Percentiles rank a stretch among this genome's conserved stretches.
Conservation (phyloP, 108 stramenopile species). For the Seminavis robusta region DNA sequence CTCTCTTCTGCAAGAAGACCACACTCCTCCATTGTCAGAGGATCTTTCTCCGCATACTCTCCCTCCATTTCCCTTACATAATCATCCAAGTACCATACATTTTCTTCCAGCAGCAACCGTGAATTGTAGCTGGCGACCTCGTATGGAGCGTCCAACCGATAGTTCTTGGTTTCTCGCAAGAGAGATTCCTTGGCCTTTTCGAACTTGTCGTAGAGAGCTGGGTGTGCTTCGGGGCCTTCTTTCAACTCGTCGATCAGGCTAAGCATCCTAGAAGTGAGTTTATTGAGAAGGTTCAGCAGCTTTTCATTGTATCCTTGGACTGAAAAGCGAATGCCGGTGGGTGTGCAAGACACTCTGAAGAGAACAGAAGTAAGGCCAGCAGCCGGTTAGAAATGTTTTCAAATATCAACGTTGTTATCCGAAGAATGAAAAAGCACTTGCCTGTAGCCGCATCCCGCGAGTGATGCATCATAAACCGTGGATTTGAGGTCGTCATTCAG, state of each 20-base stretch:
- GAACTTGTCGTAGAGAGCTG: conserved; percentile 53
- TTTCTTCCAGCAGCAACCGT: conserved; percentile 67
- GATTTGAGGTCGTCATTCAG: conserved; percentile 84
- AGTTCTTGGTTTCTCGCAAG: conserved; percentile 84
- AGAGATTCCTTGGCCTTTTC: conserved; percentile 65
- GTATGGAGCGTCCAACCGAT: conserved; percentile 73
- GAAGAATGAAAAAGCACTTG: conserved; percentile 8
- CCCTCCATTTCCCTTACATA: conserved; percentile 84
- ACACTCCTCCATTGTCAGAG: conserved; percentile 83
- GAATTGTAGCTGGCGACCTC: conserved; percentile 84
- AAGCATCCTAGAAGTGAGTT: conserved; percentile 64
- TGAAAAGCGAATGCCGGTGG: conserved; percentile 62
- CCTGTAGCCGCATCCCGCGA: conserved; percentile 80
- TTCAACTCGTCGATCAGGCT: conserved; percentile 83
- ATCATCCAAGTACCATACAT: conserved; percentile 77
- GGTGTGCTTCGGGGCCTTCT: conserved; percentile 59
- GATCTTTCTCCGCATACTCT: conserved; percentile 52
- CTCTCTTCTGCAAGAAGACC: conserved; percentile 63
- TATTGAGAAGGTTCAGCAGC: conserved; percentile 72
- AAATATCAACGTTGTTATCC: too few relatives aligned
- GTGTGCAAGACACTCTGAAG: conserved; percentile 44
- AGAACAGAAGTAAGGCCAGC: not conserved
- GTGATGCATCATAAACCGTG: conserved; percentile 82
- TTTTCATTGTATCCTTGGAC: conserved; percentile 85
- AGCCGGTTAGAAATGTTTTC: too few relatives aligned